Evolutionary conservation across 1,284 basidiomycete genomes (phyloP), one percentile per base, ranked within the genome.

Genomic region (Exobasidium cylindrosporum): DNA sequence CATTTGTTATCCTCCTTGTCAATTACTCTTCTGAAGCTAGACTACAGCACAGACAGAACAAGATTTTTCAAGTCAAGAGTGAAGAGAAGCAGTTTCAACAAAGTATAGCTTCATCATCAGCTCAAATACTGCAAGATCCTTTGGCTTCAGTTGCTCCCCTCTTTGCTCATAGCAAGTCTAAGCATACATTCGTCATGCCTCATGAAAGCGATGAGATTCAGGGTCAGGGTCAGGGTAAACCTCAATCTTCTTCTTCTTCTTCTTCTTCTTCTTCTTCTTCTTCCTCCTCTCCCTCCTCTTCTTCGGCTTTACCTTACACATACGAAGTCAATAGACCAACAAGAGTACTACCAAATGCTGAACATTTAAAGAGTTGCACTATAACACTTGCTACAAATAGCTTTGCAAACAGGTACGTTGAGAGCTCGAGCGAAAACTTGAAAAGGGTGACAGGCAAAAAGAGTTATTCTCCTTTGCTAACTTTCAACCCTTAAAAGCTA

Each of bases 401-500:
- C 23, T 74, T 74, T 29, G 56, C 24, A n/a, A 70, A 72, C 49
- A 62, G 56, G 55, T 57, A 45, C 29, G 54, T 13, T 35, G 21
- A 2, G n/a, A n/a, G n/a, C n/a, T n/a, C n/a, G n/a, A n/a, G n/a
- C n/a, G n/a, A n/a, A n/a, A n/a, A n/a, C n/a, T n/a, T n/a, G n/a
- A n/a, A n/a, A n/a, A n/a, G n/a, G n/a, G n/a, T n/a, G n/a, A n/a
- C n/a, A n/a, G n/a, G n/a, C n/a, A n/a, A n/a, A n/a, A n/a, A n/a
- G n/a, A n/a, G n/a, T n/a, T n/a, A n/a, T n/a, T n/a, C n/a, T n/a
- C n/a, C n/a, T 13, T 55, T 13, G 13, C 54, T 44, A 21, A 24
- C 35, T 40, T 40, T 40, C 35, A 40, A 40, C 7, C 17, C 35
- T 40, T n/a, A 1, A 1, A 26, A 61, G 61, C 32, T 74, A 74